Conservation (phyloP, 257 asterid species). For the Capsicum pubescens region DNA sequence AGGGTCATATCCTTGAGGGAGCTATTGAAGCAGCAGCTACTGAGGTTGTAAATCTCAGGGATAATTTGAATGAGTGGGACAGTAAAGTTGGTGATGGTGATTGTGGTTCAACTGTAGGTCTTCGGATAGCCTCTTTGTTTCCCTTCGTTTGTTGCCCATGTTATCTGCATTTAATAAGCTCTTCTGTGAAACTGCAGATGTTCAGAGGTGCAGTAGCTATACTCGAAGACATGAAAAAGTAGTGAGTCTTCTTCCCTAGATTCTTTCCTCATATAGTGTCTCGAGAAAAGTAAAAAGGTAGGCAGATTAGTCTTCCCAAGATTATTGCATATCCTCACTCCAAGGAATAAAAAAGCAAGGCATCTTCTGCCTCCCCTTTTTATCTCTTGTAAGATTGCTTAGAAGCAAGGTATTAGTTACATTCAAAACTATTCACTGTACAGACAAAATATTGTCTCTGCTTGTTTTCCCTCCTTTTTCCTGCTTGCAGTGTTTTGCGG, state of each 20-base stretch:
- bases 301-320: constrained; percentile 22
- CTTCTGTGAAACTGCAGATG: constrained; percentile 62
- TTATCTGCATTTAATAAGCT: constrained; percentile 20
- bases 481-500: constrained; percentile 16
- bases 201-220: constrained; percentile 85
- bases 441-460: neutral
- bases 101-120: constrained; percentile 95
- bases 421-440: neutral
- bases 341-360: constrained; percentile 5
- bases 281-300: neutral
- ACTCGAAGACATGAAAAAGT: constrained; percentile 85
- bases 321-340: constrained; percentile 17
- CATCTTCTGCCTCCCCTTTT: constrained; percentile 6
- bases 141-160: constrained; percentile 22
- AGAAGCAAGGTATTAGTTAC: neutral
- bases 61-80: constrained; percentile 90
- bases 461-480: neutral
- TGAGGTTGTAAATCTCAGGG: constrained; percentile 66
- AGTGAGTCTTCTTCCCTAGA: constrained; percentile 49
- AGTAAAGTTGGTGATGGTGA: constrained; percentile 99
- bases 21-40: constrained; percentile 94
- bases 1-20: constrained; percentile 71
- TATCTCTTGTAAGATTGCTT: constrained; percentile 18
- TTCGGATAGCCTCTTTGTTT: constrained; percentile 31
- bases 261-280: constrained; percentile 23